Evolutionary conservation across 306 rosid species (phyloP).

Genomic region (Cicer pinnatifidum): DNA sequence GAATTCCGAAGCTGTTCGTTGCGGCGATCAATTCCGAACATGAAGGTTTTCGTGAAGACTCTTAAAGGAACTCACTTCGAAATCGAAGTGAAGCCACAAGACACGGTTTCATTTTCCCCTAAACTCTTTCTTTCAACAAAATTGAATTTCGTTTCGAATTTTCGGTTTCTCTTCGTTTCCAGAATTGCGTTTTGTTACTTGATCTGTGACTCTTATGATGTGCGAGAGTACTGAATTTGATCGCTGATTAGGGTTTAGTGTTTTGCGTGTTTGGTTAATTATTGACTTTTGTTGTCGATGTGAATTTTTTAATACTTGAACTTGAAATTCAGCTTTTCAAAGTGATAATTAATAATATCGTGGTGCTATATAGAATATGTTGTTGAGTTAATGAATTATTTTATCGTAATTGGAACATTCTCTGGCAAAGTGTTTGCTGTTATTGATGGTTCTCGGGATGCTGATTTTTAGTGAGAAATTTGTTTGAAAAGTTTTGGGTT

Average conservation of each 20-base stretch:
- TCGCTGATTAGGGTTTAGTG: constrained; percentile 56
- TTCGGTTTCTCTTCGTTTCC: background rate
- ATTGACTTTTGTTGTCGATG: constrained; percentile 41
- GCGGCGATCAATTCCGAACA: constrained; percentile 52
- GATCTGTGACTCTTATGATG: constrained; percentile 1
- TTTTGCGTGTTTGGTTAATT: background rate
- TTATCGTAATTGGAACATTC: constrained; percentile 20
- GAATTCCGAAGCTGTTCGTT: constrained; percentile 44
- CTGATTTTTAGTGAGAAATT: constrained; percentile 29
- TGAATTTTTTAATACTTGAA: background rate
- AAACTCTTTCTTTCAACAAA: background rate
- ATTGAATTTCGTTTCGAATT: background rate
- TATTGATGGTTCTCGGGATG: constrained; percentile 6
- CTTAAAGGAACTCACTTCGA: constrained; percentile 91
- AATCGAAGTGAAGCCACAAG: constrained; percentile 75
- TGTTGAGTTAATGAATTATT: constrained; percentile 23
- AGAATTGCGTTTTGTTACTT: constrained; percentile 14
- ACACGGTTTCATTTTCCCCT: constrained; percentile 52
- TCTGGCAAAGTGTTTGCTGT: background rate
- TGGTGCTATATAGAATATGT: constrained; percentile 12
- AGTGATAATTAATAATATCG: background rate
- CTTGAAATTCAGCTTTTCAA: background rate
- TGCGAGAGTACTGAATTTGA: constrained; percentile 11
- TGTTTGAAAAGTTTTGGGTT: constrained; percentile 21
- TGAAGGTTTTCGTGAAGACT: constrained; percentile 92